phyloP scores from a whole-genome alignment of 495 filamentous ascomycete species.

The Halenospora varia region DNA sequence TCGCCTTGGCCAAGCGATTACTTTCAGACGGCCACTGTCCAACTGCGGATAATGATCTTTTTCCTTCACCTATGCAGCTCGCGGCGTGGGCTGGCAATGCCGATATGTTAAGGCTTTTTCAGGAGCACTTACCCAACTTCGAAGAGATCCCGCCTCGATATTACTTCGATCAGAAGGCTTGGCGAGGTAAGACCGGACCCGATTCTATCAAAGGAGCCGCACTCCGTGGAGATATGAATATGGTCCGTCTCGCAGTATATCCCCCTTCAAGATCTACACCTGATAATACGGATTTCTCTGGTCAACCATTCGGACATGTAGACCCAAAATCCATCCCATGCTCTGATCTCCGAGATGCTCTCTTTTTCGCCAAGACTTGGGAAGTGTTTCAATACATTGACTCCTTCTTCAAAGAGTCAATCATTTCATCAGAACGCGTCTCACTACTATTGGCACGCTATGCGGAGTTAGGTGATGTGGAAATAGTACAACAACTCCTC shows the following conservation, averaged over 20 bases:
- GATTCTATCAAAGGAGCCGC: constrained; percentile 8
- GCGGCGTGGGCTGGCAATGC: constrained; percentile 16
- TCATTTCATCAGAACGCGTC: background rate
- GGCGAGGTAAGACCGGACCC: background rate
- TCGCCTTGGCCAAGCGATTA: constrained; percentile 13
- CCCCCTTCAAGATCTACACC: constrained; percentile 14
- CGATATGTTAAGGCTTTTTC: constrained; percentile 14
- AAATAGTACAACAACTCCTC: constrained; percentile 9
- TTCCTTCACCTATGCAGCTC: constrained; percentile 17
- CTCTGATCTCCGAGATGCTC: background rate
- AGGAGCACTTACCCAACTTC: constrained; percentile 10
- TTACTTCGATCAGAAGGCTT: background rate
- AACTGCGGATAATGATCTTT: constrained; percentile 2
- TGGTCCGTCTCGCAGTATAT: constrained; percentile 14
- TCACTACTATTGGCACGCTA: background rate
- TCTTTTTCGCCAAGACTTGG: background rate
- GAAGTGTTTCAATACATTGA: constrained; percentile 8
- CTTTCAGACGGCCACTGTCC: constrained; percentile 14
- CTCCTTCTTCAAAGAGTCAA: constrained; percentile 5
- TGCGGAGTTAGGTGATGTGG: constrained; percentile 6
- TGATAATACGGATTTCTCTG: constrained; percentile 10
- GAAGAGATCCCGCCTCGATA: background rate
- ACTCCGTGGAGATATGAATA: constrained; percentile 16
- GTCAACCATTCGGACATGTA: constrained; percentile 10
- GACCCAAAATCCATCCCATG: background rate